Base-by-base conservation (phyloP, 169 alveolate species). In the Eimeria maxima region DNA sequence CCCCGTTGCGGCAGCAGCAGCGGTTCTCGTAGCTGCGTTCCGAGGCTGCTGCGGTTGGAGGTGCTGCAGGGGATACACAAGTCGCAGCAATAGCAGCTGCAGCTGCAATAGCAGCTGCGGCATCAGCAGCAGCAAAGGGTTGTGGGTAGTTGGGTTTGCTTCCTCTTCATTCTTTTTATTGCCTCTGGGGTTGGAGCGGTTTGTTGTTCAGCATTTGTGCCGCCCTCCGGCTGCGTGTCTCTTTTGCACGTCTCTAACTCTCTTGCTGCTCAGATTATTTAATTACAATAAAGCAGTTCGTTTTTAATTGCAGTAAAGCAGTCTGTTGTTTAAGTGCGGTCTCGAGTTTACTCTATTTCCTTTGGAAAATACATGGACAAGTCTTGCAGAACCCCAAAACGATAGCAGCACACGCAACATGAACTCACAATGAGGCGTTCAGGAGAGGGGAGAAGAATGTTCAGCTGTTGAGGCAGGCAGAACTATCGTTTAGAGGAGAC, bases 91-190 rank as follows among this genome's bases (percentile, higher is more conserved):
- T 24, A 57, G 67, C 67, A 8, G 67, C 67, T 57, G 67, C 57
- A 11, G 69, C 69, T 16, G 69, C 27, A 14, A 24, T 24, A 13
- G n/a, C 27, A 13, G 69, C 69, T 16, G 69, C n/a, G 11, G 69
- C 69, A 60, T 18, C n/a, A 13, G 69, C n/a, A 60, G 69, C 69
- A 60, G 69, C 69, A 60, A 18, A 60, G 69, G 69, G 69, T 60
- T 71, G 81, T 27, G 44, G 29, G 18, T 27, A 11, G 78, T 16
- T 67, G 78, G 78, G 44, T 71, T 71, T 27, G 81, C 47, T 18
- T 38, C 81, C 71, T 45, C 55, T 81, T 53, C 90, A 50, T 47
- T 81, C 90, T 81, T 81, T 81, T 81, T 81, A 50, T 81, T 81
- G 53, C 55, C 44, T 7, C 11, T 81, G 11, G 45, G 90, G 90